Evolutionary conservation across 306 rosid genomes (phyloP), one percentile per base, ranked within the genome.

Genomic region (Vicia faba): DNA sequence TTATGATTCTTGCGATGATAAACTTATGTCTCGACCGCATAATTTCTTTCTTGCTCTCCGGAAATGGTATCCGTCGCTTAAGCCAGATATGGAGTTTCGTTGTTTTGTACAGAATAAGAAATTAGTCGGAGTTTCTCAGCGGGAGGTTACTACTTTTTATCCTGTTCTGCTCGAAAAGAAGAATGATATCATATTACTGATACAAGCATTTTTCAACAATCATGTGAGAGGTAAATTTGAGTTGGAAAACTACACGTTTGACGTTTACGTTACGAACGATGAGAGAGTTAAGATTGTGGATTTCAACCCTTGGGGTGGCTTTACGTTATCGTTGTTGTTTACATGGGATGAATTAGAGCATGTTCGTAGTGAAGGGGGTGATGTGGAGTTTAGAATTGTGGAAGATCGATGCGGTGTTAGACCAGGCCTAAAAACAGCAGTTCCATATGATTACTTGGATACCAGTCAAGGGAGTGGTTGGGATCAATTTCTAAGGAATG

Each of bases 291-390:
- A 84, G 84, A 59, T 89, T 15, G 57, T 91, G 79, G 96, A 91
- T 87, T 91, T 91, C 73, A 91, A 89, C 66, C 89, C 97, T 0
- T 85, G 92, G 96, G 85, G 91, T 11, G 87, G 81, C 60, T 83
- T 75, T 62, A 91, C 95, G 28, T 80, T 92, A 72, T 81, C 97
- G 38, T 64, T 84, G 75, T 45, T 92, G 81, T 89, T 89, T 67
- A 68, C 77, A 3, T 87, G 96, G 96, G 89, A 87, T 62, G 96
- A 89, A 57, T 61, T 89, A 74, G 92, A 79, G 64, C 60, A 78
- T 64, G 74, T 38, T 5, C 4, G 0, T 5, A 44, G 49, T 4
- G 95, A 70, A 36, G 72, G 31, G 12, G 80, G 14, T 51, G 78
- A 29, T 56, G 62, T 69, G 25, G 83, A 84, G 16, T 81, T 89